Conservation (phyloP, 805 yeast genomes). For the Hanseniaspora pseudoguilliermondii region DNA sequence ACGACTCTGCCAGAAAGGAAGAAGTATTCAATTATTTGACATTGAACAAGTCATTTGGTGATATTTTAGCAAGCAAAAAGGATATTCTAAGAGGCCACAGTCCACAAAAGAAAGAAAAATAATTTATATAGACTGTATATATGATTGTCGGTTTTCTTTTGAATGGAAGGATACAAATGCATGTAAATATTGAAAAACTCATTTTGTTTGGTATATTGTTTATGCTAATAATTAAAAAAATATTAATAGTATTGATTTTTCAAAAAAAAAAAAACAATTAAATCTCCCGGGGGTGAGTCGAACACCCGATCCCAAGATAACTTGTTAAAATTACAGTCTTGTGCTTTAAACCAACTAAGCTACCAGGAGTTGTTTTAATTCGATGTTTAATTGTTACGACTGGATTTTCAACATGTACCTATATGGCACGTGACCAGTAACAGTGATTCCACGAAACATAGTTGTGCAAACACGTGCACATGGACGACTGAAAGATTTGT, state of each 20-base stretch:
- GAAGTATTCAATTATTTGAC: slow-evolving; percentile 11
- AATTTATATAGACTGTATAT: not conserved
- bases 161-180: not conserved
- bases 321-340: slow-evolving; percentile 13
- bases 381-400: not conserved
- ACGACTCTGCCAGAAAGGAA: slow-evolving; percentile 6
- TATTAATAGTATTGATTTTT: not conserved
- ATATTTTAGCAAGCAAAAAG: slow-evolving; percentile 6
- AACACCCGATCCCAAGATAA: slow-evolving; percentile 14
- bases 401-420: too few relatives aligned
- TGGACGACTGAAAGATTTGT: too few relatives aligned
- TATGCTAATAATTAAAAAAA: not conserved
- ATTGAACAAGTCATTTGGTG: not conserved
- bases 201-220: not conserved
- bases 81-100: slow-evolving; percentile 2
- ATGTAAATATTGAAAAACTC: not conserved
- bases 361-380: slow-evolving; percentile 11
- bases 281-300: slow-evolving; percentile 15
- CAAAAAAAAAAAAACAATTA: slow-evolving; percentile 1
- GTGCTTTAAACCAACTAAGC: slow-evolving; percentile 14
- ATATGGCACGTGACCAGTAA: too few relatives aligned
- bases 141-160: too few relatives aligned
- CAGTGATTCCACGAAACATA: too few relatives aligned
- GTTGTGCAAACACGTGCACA: too few relatives aligned
- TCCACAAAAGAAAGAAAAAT: not conserved